A percentile compares a stretch with the other conserved stretches of the same genome.
Conservation (phyloP, 2,329 filamentous ascomycete genomes). For the Sporothrix inflata region DNA sequence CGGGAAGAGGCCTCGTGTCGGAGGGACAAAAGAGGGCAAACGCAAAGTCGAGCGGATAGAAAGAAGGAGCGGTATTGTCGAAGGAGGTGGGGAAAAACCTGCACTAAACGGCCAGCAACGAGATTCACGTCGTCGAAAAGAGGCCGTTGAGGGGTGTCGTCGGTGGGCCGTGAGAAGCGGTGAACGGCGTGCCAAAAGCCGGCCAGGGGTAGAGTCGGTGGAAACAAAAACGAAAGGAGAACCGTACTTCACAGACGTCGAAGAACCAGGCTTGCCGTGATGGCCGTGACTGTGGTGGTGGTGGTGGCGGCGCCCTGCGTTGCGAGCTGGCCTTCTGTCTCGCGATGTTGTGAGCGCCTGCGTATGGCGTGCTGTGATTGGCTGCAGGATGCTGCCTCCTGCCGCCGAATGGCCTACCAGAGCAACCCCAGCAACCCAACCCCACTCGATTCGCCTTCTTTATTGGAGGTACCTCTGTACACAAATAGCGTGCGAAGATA, state of each 20-base stretch:
- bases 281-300: conserved; percentile 23
- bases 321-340: conserved; percentile 33
- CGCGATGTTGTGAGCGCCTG: conserved; percentile 48
- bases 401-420: conserved; percentile 41
- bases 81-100: background rate
- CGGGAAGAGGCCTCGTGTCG: background rate
- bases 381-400: conserved; percentile 35
- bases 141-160: background rate
- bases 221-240: background rate
- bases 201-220: background rate
- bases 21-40: background rate
- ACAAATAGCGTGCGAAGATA: background rate
- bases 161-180: background rate
- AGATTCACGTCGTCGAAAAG: background rate
- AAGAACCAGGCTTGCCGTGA: conserved; percentile 12
- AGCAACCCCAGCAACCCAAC: conserved; percentile 42
- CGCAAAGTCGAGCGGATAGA: background rate
- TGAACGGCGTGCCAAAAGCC: conserved; percentile 11
- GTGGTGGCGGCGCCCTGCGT: conserved; percentile 23
- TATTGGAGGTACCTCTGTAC: background rate
- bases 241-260: conserved; percentile 8
- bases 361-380: conserved; percentile 42
- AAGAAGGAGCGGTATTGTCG: background rate
- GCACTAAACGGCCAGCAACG: background rate
- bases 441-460: conserved; percentile 29